These are phyloP conservation scores for Phytopythium oedochilum DNA, from an alignment of 352 stramenopile genomes.

Conservation along the genomic window DNA sequence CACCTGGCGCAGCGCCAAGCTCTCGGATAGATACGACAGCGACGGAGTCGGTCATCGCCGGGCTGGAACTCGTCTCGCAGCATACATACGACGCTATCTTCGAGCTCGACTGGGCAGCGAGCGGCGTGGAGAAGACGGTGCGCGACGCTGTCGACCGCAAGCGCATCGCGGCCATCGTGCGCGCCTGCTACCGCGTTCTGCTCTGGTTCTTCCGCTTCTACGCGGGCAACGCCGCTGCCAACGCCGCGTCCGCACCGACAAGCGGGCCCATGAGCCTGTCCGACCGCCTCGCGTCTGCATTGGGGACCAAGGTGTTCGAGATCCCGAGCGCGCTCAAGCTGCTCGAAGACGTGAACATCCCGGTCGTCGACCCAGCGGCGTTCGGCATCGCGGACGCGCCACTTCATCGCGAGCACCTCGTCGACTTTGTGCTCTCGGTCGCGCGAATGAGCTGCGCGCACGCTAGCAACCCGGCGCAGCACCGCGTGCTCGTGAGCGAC, in stretches of 20 bases:
- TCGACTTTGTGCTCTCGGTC: constrained; percentile 44
- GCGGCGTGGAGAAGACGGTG: constrained; percentile 48
- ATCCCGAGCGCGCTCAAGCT: constrained; percentile 40
- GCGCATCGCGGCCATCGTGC: constrained; percentile 38
- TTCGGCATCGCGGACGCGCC: constrained; percentile 45
- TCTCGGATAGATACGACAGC: neutral
- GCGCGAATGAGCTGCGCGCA: constrained; percentile 45
- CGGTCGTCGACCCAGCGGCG: constrained; percentile 34
- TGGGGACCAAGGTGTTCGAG: constrained; percentile 33
- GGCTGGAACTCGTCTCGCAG: constrained; percentile 17
- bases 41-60: constrained; percentile 7
- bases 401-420: constrained; percentile 36
- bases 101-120: constrained; percentile 41
- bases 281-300: neutral
- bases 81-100: constrained; percentile 42
- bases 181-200: constrained; percentile 47
- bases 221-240: constrained; percentile 18
- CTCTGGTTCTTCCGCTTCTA: constrained; percentile 65
- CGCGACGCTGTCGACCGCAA: constrained; percentile 63
- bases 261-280: constrained; percentile 6
- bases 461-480: constrained; percentile 20
- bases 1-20: neutral
- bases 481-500: constrained; percentile 38
- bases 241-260: neutral
- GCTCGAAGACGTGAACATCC: constrained; percentile 61